These are phyloP conservation scores for Onygenales sp. DNA, from an alignment of 2,329 filamentous ascomycete species.

Conservation along the genomic window DNA sequence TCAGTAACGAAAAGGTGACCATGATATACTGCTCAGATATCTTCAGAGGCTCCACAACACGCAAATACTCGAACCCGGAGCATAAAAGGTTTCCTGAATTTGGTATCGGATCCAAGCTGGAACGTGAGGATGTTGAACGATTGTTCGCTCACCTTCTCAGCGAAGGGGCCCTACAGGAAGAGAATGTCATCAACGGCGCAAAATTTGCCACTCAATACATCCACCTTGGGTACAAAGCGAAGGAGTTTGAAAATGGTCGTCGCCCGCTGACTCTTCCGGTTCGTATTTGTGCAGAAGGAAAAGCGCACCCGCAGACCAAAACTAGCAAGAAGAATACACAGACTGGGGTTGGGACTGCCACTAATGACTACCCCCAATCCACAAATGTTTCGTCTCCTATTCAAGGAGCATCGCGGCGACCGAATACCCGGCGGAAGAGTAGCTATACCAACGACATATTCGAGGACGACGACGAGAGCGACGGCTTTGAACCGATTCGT, in stretches of 20 bases:
- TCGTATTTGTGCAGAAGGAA: constrained; percentile 36
- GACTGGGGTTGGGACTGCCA: constrained; percentile 26
- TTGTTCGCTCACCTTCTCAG: constrained; percentile 69
- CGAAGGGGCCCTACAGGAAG: constrained; percentile 64
- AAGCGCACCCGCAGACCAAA: constrained; percentile 19
- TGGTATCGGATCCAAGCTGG: constrained; percentile 60
- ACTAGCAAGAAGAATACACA: constrained; percentile 5
- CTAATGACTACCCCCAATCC: constrained; percentile 46
- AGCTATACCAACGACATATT: constrained; percentile 13
- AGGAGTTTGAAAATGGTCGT: constrained; percentile 37
- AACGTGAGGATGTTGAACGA: constrained; percentile 68
- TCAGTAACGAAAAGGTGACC: constrained; percentile 43
- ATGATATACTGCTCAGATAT: constrained; percentile 76
- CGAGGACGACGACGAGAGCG: constrained; percentile 30
- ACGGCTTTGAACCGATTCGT: constrained; percentile 35
- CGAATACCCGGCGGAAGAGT: constrained; percentile 17
- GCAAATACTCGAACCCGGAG: constrained; percentile 44
- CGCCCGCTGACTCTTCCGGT: constrained; percentile 44
- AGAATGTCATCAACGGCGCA: constrained; percentile 53
- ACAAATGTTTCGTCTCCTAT: constrained; percentile 60
- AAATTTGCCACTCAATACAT: constrained; percentile 66
- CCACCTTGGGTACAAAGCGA: constrained; percentile 32
- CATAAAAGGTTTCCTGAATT: constrained; percentile 49
- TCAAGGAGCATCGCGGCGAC: constrained; percentile 35
- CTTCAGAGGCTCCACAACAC: constrained; percentile 60